Base-by-base conservation (phyloP, 768 basidiomycete species). In the Suillus lakei region DNA sequence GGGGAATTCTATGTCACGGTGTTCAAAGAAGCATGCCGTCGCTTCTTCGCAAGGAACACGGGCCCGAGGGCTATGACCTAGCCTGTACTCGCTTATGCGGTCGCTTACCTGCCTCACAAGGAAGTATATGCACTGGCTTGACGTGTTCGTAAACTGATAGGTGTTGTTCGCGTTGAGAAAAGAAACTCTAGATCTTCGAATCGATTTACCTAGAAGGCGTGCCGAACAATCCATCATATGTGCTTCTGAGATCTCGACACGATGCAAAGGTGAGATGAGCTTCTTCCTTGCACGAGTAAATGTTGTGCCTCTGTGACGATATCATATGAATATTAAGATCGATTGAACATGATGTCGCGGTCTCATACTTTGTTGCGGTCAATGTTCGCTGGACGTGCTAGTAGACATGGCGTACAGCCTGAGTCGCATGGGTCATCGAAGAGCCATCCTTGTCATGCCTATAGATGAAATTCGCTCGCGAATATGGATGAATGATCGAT, bases 241-340 rank as follows among this genome's bases (percentile, higher is more conserved):
- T 18, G 39, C 39, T 59, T 26, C 58, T 41, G 58, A 59, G 58
- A 59, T 41, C 39, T 30, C 18, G 18, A 58, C 56, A 58, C 10
- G 38, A 59, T 21, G 36, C 18, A 41, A 39, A 39, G 36, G 23
- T 26, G 38, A 59, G 56, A 26, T 39, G 58, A 41, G 18, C 39
- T 28, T 59, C 58, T 26, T 58, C 46, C 32, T 58, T 28, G 56
- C 56, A 18, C 18, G 38, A 58, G 16, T n/a, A 16, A 28, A 39
- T 28, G 10, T 5, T 28, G 50, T 51, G 26, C 16, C 28, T 30
- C 51, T 30, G 51, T 28, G n/a, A 26, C 2, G 16, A 23, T 12
- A 6, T 26, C 38, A 18, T 58, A 58, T 39, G 36, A 13, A 3
- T 39, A 28, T 39, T 26, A 39, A 18, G 26, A 18, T 59, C 9